phyloP scores from a whole-genome alignment of 2,329 filamentous ascomycete species.

The Emergomyces africanus region DNA sequence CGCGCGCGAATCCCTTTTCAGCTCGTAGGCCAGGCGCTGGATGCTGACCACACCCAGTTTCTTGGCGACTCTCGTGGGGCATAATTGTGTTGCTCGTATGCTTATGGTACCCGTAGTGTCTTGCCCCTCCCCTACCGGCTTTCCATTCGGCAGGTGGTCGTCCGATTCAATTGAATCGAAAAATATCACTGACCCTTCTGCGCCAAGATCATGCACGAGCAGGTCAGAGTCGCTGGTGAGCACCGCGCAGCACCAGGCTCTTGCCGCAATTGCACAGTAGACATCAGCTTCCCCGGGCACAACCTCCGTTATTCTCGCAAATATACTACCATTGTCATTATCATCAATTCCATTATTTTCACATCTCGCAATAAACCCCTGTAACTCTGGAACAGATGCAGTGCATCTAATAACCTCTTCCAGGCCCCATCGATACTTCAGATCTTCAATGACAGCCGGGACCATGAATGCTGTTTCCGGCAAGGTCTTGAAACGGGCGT shows the following conservation, averaged over 20 bases:
- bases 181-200: conserved; percentile 50
- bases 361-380: background rate
- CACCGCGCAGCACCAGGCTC: conserved; percentile 43
- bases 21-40: conserved; percentile 28
- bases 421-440: conserved; percentile 32
- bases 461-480: conserved; percentile 60
- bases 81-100: conserved; percentile 26
- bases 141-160: background rate
- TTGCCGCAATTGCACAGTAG: conserved; percentile 58
- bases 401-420: conserved; percentile 13
- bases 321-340: conserved; percentile 14
- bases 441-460: conserved; percentile 58
- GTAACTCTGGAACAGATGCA: conserved; percentile 21
- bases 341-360: background rate
- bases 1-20: conserved; percentile 20
- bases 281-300: conserved; percentile 77
- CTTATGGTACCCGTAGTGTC: background rate
- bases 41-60: conserved; percentile 24
- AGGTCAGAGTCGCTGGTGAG: conserved; percentile 84
- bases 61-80: conserved; percentile 21
- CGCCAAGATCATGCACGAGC: conserved; percentile 57
- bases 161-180: conserved; percentile 45
- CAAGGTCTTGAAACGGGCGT: conserved; percentile 22
- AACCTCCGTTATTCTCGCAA: conserved; percentile 37
- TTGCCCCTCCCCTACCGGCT: background rate